Evolutionary conservation across 2,329 filamentous ascomycete genomes (phyloP).

Genomic region (Ascochyta clinopodiicola): DNA sequence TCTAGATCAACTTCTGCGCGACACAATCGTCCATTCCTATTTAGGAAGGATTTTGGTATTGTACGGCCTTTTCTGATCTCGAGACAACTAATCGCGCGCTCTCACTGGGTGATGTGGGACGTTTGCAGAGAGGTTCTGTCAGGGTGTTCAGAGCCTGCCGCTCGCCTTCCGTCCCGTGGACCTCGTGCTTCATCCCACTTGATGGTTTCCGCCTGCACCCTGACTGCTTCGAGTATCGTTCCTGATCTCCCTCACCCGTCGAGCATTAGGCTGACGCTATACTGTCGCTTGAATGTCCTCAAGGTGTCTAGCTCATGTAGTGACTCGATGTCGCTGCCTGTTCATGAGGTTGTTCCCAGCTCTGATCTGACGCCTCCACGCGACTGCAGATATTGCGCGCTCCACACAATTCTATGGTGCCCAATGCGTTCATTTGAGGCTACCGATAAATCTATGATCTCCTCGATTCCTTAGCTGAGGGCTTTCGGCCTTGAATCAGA

Average conservation of each 20-base stretch:
- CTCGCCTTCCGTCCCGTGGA: slow-evolving; percentile 24
- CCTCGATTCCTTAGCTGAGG: not conserved
- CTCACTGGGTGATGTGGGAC: slow-evolving; percentile 29
- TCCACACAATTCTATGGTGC: not conserved
- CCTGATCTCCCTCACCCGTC: slow-evolving; percentile 9
- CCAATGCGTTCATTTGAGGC: not conserved
- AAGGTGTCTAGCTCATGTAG: not conserved
- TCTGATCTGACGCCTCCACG: not conserved
- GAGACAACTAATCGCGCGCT: slow-evolving; percentile 23
- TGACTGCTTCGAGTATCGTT: slow-evolving; percentile 1
- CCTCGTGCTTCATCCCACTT: slow-evolving; percentile 21
- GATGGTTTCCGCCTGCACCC: slow-evolving; percentile 8
- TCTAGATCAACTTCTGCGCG: slow-evolving; percentile 41
- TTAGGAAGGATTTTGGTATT: slow-evolving; percentile 40
- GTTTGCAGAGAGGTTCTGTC: slow-evolving; percentile 24
- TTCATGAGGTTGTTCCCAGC: slow-evolving; percentile 2
- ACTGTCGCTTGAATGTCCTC: not conserved
- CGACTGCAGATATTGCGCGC: not conserved
- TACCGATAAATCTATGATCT: not conserved
- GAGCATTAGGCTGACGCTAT: slow-evolving; percentile 8
- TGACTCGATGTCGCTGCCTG: not conserved
- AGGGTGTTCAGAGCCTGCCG: slow-evolving; percentile 31
- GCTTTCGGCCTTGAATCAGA: not conserved
- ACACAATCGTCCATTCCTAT: slow-evolving; percentile 34
- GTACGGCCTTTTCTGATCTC: slow-evolving; percentile 34